A percentile compares a stretch with the other conserved stretches of the same genome.
phyloP scores from a whole-genome alignment of 352 stramenopile species.

The Phytophthora macrochlamydospora region DNA sequence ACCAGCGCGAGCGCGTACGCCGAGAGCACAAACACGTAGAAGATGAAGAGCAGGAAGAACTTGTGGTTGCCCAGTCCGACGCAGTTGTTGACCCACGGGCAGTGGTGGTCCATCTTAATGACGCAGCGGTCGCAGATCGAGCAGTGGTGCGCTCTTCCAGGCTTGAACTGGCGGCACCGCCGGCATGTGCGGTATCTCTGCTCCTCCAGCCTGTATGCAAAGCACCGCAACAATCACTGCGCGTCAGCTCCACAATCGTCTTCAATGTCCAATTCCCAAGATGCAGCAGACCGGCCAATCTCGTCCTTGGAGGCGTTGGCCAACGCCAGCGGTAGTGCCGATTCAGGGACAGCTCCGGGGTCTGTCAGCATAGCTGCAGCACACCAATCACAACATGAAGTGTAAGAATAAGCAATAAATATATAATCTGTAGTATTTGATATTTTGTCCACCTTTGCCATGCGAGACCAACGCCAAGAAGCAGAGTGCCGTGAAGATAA shows the following conservation, averaged over 20 bases:
- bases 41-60: conserved; percentile 91
- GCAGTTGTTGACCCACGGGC: conserved; percentile 99
- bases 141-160: conserved; percentile 95
- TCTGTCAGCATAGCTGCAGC: conserved; percentile 96
- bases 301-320: conserved; percentile 81
- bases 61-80: conserved; percentile 99
- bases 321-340: conserved; percentile 88
- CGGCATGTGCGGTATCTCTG: conserved; percentile 86
- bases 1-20: conserved; percentile 95
- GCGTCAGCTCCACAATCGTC: conserved; percentile 6
- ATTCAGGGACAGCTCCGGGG: conserved; percentile 95
- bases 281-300: conserved; percentile 47
- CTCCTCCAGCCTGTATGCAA: conserved; percentile 64
- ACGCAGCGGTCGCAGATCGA: conserved; percentile 96
- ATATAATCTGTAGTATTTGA: no score
- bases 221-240: conserved; percentile 8
- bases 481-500: conserved; percentile 64
- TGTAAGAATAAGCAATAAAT: no score
- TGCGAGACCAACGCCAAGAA: conserved; percentile 94
- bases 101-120: conserved; percentile 99
- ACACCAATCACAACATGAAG: conserved; percentile 7
- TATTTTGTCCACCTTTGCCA: conserved; percentile 80
- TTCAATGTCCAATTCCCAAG: not conserved
- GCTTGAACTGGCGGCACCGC: conserved; percentile 97
- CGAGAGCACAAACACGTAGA: conserved; percentile 95